A percentile compares a stretch with the other conserved stretches of the same genome.
These are phyloP conservation scores for Pythium oligandrum DNA, from an alignment of 352 stramenopile species.

Conservation along the genomic window DNA sequence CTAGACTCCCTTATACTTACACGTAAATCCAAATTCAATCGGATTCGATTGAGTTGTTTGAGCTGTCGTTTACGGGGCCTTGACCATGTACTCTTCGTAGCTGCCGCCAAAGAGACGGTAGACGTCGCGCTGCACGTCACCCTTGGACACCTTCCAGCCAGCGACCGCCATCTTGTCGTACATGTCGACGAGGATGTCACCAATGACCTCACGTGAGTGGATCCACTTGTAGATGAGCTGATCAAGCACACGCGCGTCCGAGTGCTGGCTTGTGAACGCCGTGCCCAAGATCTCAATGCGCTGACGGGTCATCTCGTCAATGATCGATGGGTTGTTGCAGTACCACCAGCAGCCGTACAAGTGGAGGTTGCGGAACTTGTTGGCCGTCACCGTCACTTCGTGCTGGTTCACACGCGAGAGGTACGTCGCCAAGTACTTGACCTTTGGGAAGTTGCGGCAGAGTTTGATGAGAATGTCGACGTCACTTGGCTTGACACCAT, in stretches of 20 bases:
- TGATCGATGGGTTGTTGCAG: conserved; percentile 95
- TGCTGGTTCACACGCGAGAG: conserved; percentile 92
- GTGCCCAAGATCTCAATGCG: conserved; percentile 92
- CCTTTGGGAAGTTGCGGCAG: conserved; percentile 82
- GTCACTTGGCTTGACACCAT: conserved; percentile 90
- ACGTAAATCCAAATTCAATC: neutral
- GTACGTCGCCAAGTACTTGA: conserved; percentile 95
- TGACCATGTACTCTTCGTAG: conserved; percentile 93
- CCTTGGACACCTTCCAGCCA: conserved; percentile 83
- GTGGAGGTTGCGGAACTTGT: conserved; percentile 94
- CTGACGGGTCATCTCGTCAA: conserved; percentile 85
- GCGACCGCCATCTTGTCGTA: conserved; percentile 82
- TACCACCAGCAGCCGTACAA: conserved; percentile 95
- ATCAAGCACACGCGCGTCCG: conserved; percentile 91
- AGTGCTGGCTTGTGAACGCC: conserved; percentile 93
- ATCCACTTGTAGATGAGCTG: conserved; percentile 95
- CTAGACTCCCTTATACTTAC: too few species aligned
- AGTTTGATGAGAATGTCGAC: conserved; percentile 81
- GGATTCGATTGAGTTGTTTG: too few species aligned
- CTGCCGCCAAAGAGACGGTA: conserved; percentile 77
- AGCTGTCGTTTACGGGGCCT: conserved; percentile 20
- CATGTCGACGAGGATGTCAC: conserved; percentile 82
- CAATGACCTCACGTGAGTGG: conserved; percentile 89
- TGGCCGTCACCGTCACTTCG: conserved; percentile 90
- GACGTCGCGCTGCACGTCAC: conserved; percentile 85